A percentile compares a stretch with the other conserved stretches of the same genome.
These are phyloP conservation scores for Macrolepiota fuliginosa DNA, from an alignment of 768 basidiomycete genomes.

Conservation along the genomic window DNA sequence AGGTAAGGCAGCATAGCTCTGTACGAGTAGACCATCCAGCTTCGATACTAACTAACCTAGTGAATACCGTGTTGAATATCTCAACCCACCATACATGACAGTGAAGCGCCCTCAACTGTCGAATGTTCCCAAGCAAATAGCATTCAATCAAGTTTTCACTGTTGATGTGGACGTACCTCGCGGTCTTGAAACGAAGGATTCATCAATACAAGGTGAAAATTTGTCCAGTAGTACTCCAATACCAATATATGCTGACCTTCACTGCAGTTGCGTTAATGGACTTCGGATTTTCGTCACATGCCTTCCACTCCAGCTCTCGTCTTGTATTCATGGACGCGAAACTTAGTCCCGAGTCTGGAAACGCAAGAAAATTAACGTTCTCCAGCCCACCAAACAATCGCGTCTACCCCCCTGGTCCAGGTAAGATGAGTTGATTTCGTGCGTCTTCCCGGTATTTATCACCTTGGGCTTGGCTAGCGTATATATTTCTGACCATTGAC, in stretches of 20 bases:
- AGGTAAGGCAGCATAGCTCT: conserved; percentile 16
- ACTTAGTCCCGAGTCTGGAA: conserved; percentile 25
- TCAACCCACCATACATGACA: conserved; percentile 41
- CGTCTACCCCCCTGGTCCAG: conserved; percentile 41
- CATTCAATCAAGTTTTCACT: conserved; percentile 34
- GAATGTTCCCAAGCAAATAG: conserved; percentile 34
- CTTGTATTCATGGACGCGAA: conserved; percentile 33
- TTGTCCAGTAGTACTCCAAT: background rate
- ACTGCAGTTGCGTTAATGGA: conserved; percentile 35
- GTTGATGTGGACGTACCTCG: conserved; percentile 30
- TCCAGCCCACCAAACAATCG: conserved; percentile 33
- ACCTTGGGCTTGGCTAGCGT: background rate
- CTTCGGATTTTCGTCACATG: conserved; percentile 42
- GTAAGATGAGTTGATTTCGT: conserved; percentile 12
- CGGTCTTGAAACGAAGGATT: conserved; percentile 19
- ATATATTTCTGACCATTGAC: background rate
- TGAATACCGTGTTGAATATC: conserved; percentile 44
- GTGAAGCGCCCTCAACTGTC: conserved; percentile 30
- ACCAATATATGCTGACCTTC: background rate
- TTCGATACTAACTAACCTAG: conserved; percentile 9
- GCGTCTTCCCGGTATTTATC: background rate
- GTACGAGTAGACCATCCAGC: background rate
- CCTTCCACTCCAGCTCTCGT: conserved; percentile 36
- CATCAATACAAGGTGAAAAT: conserved; percentile 27
- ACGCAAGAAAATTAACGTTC: conserved; percentile 25